Evolutionary conservation across 805 yeast species (phyloP).

Genomic region (Wickerhamiella brachini): DNA sequence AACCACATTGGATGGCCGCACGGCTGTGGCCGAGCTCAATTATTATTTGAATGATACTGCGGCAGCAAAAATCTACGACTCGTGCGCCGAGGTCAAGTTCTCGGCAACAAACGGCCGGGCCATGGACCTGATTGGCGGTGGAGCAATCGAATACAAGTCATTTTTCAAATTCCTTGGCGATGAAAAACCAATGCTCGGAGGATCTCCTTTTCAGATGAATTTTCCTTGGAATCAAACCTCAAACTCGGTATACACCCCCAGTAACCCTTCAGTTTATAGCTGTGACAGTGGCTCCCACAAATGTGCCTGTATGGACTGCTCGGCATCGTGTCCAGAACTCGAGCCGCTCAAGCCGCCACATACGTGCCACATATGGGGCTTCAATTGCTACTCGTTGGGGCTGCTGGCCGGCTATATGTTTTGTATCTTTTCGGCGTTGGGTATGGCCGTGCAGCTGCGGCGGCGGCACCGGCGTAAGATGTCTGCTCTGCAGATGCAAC

Average conservation of each 20-base stretch:
- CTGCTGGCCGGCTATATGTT: constrained; percentile 34
- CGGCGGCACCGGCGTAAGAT: constrained; percentile 5
- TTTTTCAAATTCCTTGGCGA: constrained; percentile 87
- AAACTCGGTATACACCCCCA: constrained; percentile 13
- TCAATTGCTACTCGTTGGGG: constrained; percentile 64
- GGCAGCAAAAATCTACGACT: constrained; percentile 58
- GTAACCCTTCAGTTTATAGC: constrained; percentile 15
- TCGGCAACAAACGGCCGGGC: constrained; percentile 92
- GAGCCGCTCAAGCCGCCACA: constrained; percentile 30
- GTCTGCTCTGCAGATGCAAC: constrained; percentile 15
- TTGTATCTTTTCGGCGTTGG: constrained; percentile 3
- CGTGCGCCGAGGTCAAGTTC: constrained; percentile 82
- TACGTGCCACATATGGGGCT: constrained; percentile 40
- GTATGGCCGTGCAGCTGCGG: constrained; percentile 4
- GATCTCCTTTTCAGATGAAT: constrained; percentile 90
- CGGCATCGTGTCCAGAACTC: constrained; percentile 59
- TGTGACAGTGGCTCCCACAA: constrained; percentile 47
- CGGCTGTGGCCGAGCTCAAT: constrained; percentile 58
- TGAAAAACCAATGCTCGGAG: constrained; percentile 85
- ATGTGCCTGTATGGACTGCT: constrained; percentile 84
- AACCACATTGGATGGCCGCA: constrained; percentile 34
- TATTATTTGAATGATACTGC: constrained; percentile 43
- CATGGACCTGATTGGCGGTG: constrained; percentile 97
- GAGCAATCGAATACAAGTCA: constrained; percentile 58
- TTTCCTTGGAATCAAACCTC: constrained; percentile 36